phyloP scores from a whole-genome alignment of 2,329 filamentous ascomycete species.

The Exserohilum rostratum region DNA sequence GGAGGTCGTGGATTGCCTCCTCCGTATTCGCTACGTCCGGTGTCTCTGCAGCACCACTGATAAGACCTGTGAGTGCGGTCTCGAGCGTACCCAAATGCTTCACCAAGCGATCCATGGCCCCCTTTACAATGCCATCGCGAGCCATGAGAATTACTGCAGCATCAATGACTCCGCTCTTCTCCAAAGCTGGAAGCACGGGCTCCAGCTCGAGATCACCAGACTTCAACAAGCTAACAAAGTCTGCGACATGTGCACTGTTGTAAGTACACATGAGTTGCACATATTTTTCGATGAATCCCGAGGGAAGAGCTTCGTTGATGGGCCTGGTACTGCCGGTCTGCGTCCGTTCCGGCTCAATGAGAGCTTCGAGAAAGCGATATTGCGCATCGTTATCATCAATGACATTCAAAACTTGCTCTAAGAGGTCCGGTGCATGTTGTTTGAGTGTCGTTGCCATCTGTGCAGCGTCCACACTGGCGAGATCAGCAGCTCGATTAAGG shows the following conservation, averaged over 20 bases:
- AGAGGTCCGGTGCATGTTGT: conserved; percentile 65
- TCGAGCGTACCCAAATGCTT: conserved; percentile 80
- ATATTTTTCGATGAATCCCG: conserved; percentile 78
- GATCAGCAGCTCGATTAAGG: conserved; percentile 66
- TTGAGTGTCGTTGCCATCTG: conserved; percentile 70
- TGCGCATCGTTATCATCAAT: conserved; percentile 68
- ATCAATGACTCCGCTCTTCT: conserved; percentile 87
- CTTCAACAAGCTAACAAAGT: conserved; percentile 79
- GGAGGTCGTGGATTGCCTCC: conserved; percentile 73
- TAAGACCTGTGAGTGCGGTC: conserved; percentile 74
- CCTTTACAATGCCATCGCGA: conserved; percentile 79
- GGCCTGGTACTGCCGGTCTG: conserved; percentile 2
- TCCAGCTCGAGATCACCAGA: conserved; percentile 80
- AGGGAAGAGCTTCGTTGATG: conserved; percentile 44
- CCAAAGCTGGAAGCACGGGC: conserved; percentile 82
- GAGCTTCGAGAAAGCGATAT: conserved; percentile 75
- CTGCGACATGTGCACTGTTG: conserved; percentile 79
- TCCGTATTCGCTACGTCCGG: conserved; percentile 64
- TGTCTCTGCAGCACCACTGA: conserved; percentile 65
- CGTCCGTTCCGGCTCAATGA: conserved; percentile 68
- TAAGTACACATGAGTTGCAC: conserved; percentile 90
- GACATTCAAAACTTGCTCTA: conserved; percentile 69
- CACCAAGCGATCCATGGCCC: conserved; percentile 85
- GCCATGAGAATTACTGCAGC: conserved; percentile 91
- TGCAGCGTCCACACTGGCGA: conserved; percentile 71